Evolutionary conservation across 257 asterid species (phyloP), one percentile per base, ranked within the genome.

Genomic region (Pogostemon cablin): DNA sequence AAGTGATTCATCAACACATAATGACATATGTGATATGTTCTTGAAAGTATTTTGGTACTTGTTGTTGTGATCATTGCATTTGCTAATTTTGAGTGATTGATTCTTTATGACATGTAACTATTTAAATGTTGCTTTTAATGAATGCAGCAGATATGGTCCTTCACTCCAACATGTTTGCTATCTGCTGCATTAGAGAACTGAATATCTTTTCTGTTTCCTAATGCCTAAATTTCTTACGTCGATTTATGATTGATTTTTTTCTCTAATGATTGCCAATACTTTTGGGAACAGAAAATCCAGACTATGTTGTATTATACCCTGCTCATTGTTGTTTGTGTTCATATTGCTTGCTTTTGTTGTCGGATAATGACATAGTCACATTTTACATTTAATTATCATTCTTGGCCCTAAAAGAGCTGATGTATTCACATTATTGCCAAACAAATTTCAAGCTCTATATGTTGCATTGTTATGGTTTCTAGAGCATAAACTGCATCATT

Each of bases 21-120:
- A 32, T 50, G 50, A 69, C 50, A 12, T 20, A 10, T 53, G 60
- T 73, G 42, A 12, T 20, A 10, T 53, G 60, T 73, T 77, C 65
- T 67, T 71, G 62, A 3, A 69, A 63, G 40, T 46, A 7, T 57
- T 10, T 55, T 63, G 52, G 64, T 62, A 10, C 34, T 49, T 9
- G 68, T 37, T 15, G 43, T 47, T 25, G 52, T 59, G 56, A 52
- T 64, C 39, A 71, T 56, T 65, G 54, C 62, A 54, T 34, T 63
- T 74, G 40, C 44, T 47, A 10, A 12, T 64, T 25, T 71, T 34
- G 56, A 43, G 59, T 48, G 71, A 9, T 35, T 69, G 77, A 67
- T 46, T 62, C 32, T 25, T 10, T 53, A 39, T 17, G 1, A 4
- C 3, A 2, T 59, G 49, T 60, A 9, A 48, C 38, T 55, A 61